These are phyloP conservation scores for Umbelopsis sp. DNA, from an alignment of 371 early-diverging fungal species.

Conservation along the genomic window DNA sequence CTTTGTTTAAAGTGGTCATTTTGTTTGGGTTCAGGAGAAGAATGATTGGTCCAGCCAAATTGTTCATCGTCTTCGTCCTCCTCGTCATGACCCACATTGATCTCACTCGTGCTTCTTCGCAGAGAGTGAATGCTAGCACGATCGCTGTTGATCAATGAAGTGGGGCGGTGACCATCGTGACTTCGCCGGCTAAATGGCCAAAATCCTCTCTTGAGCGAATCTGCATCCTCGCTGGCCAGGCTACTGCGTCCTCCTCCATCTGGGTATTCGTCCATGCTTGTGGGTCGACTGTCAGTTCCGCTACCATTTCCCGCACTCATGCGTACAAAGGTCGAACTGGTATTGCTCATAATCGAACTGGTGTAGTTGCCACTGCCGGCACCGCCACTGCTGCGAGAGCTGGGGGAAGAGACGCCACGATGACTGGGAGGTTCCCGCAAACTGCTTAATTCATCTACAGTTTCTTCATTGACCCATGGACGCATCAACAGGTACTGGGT, in stretches of 20 bases:
- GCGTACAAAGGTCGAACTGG: conserved; percentile 22
- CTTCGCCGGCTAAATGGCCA: conserved; percentile 7
- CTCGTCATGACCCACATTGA: conserved; percentile 27
- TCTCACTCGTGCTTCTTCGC: conserved; percentile 2
- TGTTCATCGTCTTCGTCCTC: conserved; percentile 47
- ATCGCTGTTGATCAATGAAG: background rate
- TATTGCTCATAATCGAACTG: conserved; percentile 26
- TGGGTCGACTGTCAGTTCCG: conserved; percentile 30
- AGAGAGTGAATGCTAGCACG: conserved; percentile 4
- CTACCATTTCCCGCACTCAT: conserved; percentile 21
- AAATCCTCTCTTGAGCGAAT: conserved; percentile 1
- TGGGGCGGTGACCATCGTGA: conserved; percentile 1
- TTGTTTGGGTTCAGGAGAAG: conserved; percentile 17
- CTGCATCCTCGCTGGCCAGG: conserved; percentile 12
- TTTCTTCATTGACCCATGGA: conserved; percentile 67
- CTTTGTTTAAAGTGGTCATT: conserved; percentile 28
- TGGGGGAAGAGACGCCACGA: conserved; percentile 22
- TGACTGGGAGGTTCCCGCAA: conserved; percentile 66
- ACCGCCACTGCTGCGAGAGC: conserved; percentile 22
- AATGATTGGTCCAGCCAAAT: conserved; percentile 58
- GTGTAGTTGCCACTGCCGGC: conserved; percentile 22
- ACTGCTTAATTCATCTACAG: conserved; percentile 74
- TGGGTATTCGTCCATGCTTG: conserved; percentile 44
- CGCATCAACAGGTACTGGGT: conserved; percentile 72
- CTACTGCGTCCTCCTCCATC: conserved; percentile 19